Evolutionary conservation across 805 yeast genomes (phyloP), one percentile per base, ranked within the genome.

Genomic region (Starmerella scarabaei): DNA sequence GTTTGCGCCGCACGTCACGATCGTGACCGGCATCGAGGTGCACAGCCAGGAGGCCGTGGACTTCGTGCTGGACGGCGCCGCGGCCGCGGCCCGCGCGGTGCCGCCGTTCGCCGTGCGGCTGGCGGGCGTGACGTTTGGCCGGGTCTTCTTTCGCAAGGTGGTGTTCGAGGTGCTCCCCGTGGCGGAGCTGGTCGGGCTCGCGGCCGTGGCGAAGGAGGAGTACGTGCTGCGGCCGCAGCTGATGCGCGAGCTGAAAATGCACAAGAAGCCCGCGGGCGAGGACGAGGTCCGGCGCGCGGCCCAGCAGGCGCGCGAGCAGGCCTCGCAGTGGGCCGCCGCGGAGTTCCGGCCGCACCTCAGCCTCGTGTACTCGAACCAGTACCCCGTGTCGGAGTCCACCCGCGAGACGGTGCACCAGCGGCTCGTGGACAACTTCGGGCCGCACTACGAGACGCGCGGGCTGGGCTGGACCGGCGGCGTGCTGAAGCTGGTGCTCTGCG

Each of bases 1-100:
- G 23, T 75, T 80, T 50, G 80, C 73, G 45, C 93, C 93, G 3
- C 93, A 81, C 54, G 66, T 82, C 27, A 82, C 93, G 1, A 66
- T 81, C 21, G 73, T 84, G 2, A 68, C 83, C n/a, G 69, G 72
- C 42, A 62, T 81, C 24, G 62, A 58, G 1, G 61, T 77, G 21
- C 57, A 64, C 20, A 62, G 67, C 11, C 66, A 67, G 31, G 71
- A 71, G 12, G 82, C 77, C 42, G 78, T 75, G 1, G 71, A 71
- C 44, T 64, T 67, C 24, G 71, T 78, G 7, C 63, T 80, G 16
- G 72, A 69, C 21, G 67, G 76, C 38, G 64, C 80, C 41, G 57
- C 68, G 11, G 77, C 75, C 3, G 85, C 88, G 0, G 57, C 71
- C 5, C 54, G 62, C 50, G 56, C 77, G 5, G 63, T 60, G 30